phyloP scores from a whole-genome alignment of 805 yeast genomes.

The Groenewaldozyma tartarivorans region DNA sequence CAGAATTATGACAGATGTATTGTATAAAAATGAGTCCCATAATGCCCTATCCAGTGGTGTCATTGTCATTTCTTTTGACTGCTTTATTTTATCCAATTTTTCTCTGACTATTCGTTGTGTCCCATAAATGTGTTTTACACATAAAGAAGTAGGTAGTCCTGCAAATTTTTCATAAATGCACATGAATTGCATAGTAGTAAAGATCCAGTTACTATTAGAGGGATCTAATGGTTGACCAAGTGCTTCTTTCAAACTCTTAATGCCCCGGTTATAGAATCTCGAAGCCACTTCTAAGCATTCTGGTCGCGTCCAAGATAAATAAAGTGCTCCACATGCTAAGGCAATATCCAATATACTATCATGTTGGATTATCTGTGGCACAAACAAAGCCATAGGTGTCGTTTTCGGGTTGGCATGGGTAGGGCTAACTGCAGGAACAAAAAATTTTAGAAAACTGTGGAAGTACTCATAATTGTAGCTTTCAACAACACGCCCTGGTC shows the following conservation, averaged over 20 bases:
- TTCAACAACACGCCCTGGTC: not conserved
- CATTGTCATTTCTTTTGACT: too few species aligned
- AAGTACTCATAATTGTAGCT: not conserved
- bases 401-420: slow-evolving; percentile 2
- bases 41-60: not conserved
- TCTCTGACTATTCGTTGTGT: not conserved
- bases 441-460: not conserved
- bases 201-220: not conserved
- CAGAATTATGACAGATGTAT: not conserved
- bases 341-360: not conserved
- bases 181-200: slow-evolving; percentile 1
- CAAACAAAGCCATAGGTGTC: not conserved
- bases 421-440: slow-evolving; percentile 1
- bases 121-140: not conserved
- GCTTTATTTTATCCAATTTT: not conserved
- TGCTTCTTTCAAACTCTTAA: not conserved
- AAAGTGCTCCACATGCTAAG: slow-evolving; percentile 2
- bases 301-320: not conserved
- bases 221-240: not conserved
- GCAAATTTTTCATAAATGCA: not conserved
- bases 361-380: not conserved
- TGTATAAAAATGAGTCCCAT: not conserved
- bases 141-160: not conserved
- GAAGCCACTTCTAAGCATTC: not conserved
- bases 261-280: not conserved